phyloP scores from a whole-genome alignment of 2,329 filamentous ascomycete genomes.

The Pseudonectria foliicola region DNA sequence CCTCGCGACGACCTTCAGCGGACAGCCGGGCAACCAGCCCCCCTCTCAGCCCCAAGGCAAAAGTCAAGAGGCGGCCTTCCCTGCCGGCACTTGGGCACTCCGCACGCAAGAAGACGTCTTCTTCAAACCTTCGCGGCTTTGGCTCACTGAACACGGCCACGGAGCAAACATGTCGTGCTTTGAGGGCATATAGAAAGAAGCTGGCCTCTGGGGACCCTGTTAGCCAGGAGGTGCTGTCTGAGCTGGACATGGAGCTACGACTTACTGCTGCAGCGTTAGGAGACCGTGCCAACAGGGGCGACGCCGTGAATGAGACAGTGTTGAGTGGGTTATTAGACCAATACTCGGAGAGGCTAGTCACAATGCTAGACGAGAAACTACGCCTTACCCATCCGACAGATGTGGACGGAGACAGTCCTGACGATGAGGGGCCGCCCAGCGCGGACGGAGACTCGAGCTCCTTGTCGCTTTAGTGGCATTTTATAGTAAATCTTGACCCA shows the following conservation, averaged over 20 bases:
- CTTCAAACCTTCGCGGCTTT: slow-evolving; percentile 40
- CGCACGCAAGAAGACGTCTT: slow-evolving; percentile 43
- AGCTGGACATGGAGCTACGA: slow-evolving; percentile 58
- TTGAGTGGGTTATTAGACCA: slow-evolving; percentile 63
- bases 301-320: slow-evolving; percentile 49
- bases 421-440: slow-evolving; percentile 26
- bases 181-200: slow-evolving; percentile 58
- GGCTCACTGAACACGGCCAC: slow-evolving; percentile 55
- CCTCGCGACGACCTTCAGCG: slow-evolving; percentile 40
- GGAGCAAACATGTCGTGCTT: slow-evolving; percentile 55
- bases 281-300: slow-evolving; percentile 47
- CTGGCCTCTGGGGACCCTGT: slow-evolving; percentile 50
- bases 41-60: slow-evolving; percentile 43
- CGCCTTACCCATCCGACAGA: slow-evolving; percentile 35
- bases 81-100: slow-evolving; percentile 41
- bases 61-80: slow-evolving; percentile 44
- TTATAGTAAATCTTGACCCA: slow-evolving; percentile 8
- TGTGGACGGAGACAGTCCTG: slow-evolving; percentile 22
- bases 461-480: slow-evolving; percentile 23
- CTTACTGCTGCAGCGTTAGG: slow-evolving; percentile 55
- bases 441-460: slow-evolving; percentile 28
- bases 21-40: slow-evolving; percentile 40
- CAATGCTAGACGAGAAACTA: slow-evolving; percentile 66
- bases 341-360: slow-evolving; percentile 66
- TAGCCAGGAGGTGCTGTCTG: slow-evolving; percentile 49